phyloP scores from a whole-genome alignment of 2,329 filamentous ascomycete genomes.

The Fusarium dimerum region DNA sequence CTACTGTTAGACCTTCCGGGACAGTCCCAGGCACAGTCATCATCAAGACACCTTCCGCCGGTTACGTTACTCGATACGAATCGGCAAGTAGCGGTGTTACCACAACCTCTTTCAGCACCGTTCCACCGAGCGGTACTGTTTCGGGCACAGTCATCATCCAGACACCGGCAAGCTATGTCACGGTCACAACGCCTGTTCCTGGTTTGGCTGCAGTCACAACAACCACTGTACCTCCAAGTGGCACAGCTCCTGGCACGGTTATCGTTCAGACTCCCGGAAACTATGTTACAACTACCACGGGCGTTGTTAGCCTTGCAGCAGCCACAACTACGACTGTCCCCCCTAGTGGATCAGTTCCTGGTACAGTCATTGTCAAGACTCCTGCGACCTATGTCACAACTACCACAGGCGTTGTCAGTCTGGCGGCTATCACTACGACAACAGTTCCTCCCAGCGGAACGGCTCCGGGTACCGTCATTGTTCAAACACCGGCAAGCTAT shows the following conservation, averaged over 20 bases:
- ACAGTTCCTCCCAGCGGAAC: not conserved
- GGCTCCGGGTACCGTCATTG: not conserved
- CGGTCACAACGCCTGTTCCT: slow-evolving; percentile 1
- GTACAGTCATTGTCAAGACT: slow-evolving; percentile 6
- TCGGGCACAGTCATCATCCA: slow-evolving; percentile 8
- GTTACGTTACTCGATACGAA: not conserved
- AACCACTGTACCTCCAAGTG: too few relatives aligned
- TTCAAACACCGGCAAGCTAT: not conserved
- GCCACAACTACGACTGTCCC: too few relatives aligned
- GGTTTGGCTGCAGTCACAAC: too few relatives aligned
- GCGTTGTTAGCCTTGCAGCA: not conserved
- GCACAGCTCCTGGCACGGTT: too few relatives aligned
- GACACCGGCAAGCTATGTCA: not conserved
- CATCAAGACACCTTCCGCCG: slow-evolving; percentile 6
- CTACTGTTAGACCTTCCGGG: too few relatives aligned
- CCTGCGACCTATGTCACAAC: not conserved
- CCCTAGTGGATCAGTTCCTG: not conserved
- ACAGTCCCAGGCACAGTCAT: slow-evolving; percentile 2
- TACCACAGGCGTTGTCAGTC: not conserved
- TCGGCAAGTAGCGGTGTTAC: not conserved
- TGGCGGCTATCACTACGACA: too few relatives aligned
- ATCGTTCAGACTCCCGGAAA: too few relatives aligned
- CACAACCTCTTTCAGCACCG: not conserved
- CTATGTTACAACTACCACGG: not conserved
- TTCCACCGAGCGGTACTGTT: too few relatives aligned